Base-by-base conservation (phyloP, 768 basidiomycete genomes). In the Pleurotus giganteus region DNA sequence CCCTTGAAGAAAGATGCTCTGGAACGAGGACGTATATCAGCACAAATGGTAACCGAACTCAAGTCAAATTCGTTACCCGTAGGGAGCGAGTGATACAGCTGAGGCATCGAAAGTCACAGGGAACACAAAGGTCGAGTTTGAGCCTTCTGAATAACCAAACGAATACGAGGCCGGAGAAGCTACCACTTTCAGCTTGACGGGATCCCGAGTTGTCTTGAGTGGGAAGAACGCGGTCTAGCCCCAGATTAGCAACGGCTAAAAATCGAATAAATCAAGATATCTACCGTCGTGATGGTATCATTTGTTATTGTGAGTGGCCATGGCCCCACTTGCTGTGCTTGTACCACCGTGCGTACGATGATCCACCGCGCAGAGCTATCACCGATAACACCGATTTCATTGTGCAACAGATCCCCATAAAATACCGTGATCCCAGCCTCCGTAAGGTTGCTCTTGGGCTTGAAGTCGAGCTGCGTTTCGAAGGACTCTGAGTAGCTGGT, bases 1-100 rank as follows among this genome's bases (percentile, higher is more conserved):
- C 73, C 74, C 56, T 71, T 71, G 65, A 72, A 75, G 55, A 69
- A 71, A 58, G 71, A 72, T 7, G 66, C 70, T 9, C 74, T 74
- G 51, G 24, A 37, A n/a, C 4, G 29, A 15, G 23, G 31, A 36
- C n/a, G 39, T 42, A 8, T 31, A 46, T n/a, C 12, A 45, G 32
- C 24, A 42, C 49, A 15, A 39, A 26, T n/a, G 31, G 12, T 19
- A 15, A 47, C n/a, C 5, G n/a, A 54, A 6, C 4, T 32, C 21
- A 28, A 24, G 28, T 34, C n/a, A 58, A 43, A 2, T 17, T 28
- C 23, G 28, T 52, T 57, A 74, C 73, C 72, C 72, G 51, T 62
- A 60, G 52, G 69, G 69, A 11, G 70, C 62, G 15, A 69, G 55
- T 32, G 71, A 71, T 19, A 75, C 53, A 2, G 65, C 65, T 2